These are phyloP conservation scores for Scheffersomyces ergatensis DNA, from an alignment of 805 yeast genomes.

Conservation along the genomic window DNA sequence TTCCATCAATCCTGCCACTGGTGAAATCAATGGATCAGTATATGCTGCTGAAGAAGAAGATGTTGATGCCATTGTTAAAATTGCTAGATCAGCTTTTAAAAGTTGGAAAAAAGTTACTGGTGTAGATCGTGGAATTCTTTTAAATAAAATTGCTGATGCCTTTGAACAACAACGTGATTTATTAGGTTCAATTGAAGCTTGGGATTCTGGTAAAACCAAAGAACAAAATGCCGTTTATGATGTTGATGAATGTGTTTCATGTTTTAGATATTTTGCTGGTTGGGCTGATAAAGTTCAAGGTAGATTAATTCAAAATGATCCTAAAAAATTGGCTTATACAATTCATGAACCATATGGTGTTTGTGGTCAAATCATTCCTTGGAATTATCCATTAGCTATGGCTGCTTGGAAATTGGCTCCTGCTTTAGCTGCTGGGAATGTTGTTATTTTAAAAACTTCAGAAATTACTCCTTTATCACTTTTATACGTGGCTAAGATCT, in stretches of 20 bases:
- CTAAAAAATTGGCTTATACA: slow-evolving; percentile 60
- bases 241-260: slow-evolving; percentile 43
- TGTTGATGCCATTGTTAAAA: slow-evolving; percentile 40
- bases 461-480: slow-evolving; percentile 75
- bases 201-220: slow-evolving; percentile 49
- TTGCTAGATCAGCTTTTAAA: slow-evolving; percentile 38
- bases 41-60: slow-evolving; percentile 42
- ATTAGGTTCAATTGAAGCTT: slow-evolving; percentile 39
- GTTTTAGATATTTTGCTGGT: slow-evolving; percentile 56
- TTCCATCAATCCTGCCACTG: slow-evolving; percentile 42
- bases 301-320: slow-evolving; percentile 40
- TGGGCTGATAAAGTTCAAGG: slow-evolving; percentile 62
- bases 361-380: slow-evolving; percentile 46
- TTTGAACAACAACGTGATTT: slow-evolving; percentile 31
- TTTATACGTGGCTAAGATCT: slow-evolving; percentile 56
- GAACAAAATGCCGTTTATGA: slow-evolving; percentile 49
- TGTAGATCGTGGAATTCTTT: slow-evolving; percentile 35
- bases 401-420: slow-evolving; percentile 82
- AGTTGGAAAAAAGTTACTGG: slow-evolving; percentile 48
- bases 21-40: slow-evolving; percentile 40
- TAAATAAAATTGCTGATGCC: slow-evolving; percentile 36
- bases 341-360: slow-evolving; percentile 56
- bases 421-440: slow-evolving; percentile 78
- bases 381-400: slow-evolving; percentile 56
- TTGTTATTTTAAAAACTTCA: slow-evolving; percentile 68